Conservation (phyloP, 2,329 filamentous ascomycete species). For the Ceratocystis albifundus region DNA sequence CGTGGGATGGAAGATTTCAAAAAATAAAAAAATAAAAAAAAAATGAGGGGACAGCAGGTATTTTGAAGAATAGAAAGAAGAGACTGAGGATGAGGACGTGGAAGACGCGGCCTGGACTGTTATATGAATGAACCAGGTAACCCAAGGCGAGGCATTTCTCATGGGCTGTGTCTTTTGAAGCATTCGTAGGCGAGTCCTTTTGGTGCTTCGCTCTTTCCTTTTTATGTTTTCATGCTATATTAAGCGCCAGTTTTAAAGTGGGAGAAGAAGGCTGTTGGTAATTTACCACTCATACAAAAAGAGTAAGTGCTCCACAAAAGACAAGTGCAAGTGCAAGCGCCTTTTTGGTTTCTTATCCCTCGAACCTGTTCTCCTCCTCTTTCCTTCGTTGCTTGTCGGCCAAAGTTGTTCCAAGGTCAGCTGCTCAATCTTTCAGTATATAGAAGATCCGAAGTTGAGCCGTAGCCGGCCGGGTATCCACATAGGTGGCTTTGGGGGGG, state of each 20-base stretch:
- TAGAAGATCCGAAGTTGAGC: slow-evolving; percentile 5
- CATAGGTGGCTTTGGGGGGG: neutral
- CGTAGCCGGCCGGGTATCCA: neutral
- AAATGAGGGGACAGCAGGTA: neutral
- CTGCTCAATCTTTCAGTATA: neutral
- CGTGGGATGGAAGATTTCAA: neutral
- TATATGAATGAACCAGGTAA: neutral
- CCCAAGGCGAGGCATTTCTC: no score
- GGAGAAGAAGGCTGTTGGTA: neutral
- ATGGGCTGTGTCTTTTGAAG: no score
- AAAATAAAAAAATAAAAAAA: neutral
- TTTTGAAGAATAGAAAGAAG: neutral
- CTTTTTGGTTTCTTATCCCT: slow-evolving; percentile 5
- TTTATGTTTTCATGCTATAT: neutral
- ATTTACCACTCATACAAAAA: neutral
- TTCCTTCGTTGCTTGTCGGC: neutral
- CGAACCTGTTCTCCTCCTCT: neutral
- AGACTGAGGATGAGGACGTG: neutral
- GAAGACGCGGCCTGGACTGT: neutral
- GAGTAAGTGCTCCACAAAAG: neutral
- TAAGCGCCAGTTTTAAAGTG: neutral
- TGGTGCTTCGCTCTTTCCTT: neutral
- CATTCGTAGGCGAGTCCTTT: neutral
- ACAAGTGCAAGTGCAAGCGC: slow-evolving; percentile 11
- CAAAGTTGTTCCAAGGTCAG: neutral